phyloP scores from a whole-genome alignment of 2,329 filamentous ascomycete genomes.

The Fusarium devonianum region DNA sequence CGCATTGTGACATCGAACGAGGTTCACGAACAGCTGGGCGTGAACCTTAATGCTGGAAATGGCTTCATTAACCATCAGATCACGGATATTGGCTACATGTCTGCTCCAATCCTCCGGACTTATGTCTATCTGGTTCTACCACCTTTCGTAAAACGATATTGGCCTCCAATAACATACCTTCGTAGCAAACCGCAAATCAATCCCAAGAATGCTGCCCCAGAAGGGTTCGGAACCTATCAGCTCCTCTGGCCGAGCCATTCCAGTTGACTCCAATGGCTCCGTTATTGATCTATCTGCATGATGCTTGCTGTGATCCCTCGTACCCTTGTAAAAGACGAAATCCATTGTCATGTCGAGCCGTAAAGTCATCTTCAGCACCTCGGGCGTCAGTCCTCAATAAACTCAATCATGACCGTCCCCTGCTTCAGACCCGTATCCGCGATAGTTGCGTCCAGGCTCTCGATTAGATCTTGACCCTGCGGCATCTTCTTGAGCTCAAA shows the following conservation, averaged over 20 bases:
- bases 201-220: constrained; percentile 14
- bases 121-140: no score
- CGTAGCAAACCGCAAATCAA: constrained; percentile 19
- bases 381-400: constrained; percentile 63
- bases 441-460: constrained; percentile 75
- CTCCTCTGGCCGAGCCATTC: constrained; percentile 24
- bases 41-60: background rate
- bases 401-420: constrained; percentile 95
- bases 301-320: constrained; percentile 26
- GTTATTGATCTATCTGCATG: constrained; percentile 33
- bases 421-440: constrained; percentile 87
- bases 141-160: no score
- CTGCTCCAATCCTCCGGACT: no score
- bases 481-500: constrained; percentile 90
- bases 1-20: background rate
- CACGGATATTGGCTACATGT: no score
- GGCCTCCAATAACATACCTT: constrained; percentile 13
- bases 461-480: constrained; percentile 81
- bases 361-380: constrained; percentile 2
- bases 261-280: constrained; percentile 32
- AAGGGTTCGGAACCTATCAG: constrained; percentile 17
- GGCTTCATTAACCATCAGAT: background rate
- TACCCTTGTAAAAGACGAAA: constrained; percentile 20
- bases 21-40: background rate
- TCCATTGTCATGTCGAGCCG: constrained; percentile 1